Evolutionary conservation across 192 early-diverging fungal species (phyloP).

Genomic region (Coemansia sp.): DNA sequence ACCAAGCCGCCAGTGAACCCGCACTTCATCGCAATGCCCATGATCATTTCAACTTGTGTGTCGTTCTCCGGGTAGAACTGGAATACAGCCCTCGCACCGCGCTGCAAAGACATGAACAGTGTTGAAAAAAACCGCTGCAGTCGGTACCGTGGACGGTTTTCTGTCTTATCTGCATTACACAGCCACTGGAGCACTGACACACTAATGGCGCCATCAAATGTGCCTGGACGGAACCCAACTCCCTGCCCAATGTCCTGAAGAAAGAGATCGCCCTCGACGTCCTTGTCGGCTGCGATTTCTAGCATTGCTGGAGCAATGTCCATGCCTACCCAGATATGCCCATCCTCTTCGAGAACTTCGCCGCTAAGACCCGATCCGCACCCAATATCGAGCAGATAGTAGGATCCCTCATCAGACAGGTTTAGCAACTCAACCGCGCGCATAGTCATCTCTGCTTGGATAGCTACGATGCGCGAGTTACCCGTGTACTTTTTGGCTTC

Average conservation of each 20-base stretch:
- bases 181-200: conserved; percentile 98
- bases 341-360: conserved; percentile 92
- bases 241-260: conserved; percentile 96
- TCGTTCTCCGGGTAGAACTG: conserved; percentile 99
- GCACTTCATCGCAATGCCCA: conserved; percentile 81
- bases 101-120: conserved; percentile 83
- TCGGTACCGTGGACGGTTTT: conserved; percentile 82
- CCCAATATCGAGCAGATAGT: conserved; percentile 92
- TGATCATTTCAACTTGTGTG: conserved; percentile 91
- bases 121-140: conserved; percentile 91
- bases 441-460: conserved; percentile 94
- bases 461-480: conserved; percentile 91
- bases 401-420: conserved; percentile 71
- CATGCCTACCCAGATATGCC: conserved; percentile 97
- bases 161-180: conserved; percentile 95
- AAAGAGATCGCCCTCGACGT: conserved; percentile 94
- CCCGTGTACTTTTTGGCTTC: conserved; percentile 94
- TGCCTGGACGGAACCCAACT: conserved; percentile 89
- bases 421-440: conserved; percentile 90
- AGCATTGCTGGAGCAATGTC: conserved; percentile 96
- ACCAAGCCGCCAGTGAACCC: conserved; percentile 97
- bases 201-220: conserved; percentile 95
- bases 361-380: conserved; percentile 97
- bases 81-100: conserved; percentile 93
- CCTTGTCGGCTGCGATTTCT: conserved; percentile 88